Conservation (phyloP, 1,284 basidiomycete genomes). For the Boletus sp. region DNA sequence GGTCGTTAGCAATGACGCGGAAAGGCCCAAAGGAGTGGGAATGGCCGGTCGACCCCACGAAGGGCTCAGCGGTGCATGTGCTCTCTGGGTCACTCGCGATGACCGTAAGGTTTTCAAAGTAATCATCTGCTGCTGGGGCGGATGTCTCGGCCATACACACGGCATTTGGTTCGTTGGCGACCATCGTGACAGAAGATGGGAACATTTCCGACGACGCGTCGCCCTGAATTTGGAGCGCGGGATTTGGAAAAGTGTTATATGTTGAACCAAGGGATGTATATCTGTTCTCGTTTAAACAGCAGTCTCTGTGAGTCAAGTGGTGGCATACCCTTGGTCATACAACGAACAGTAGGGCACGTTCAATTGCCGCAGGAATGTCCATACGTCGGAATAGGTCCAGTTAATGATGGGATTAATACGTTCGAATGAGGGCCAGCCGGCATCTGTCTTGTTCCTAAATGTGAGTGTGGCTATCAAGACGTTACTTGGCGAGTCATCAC, state of each 20-base stretch:
- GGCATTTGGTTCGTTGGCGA: slow-evolving; percentile 23
- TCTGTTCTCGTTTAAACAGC: slow-evolving; percentile 38
- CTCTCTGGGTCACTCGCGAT: slow-evolving; percentile 23
- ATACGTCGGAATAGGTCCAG: slow-evolving; percentile 89
- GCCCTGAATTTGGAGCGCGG: slow-evolving; percentile 56
- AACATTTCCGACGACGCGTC: slow-evolving; percentile 14
- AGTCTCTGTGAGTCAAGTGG: neutral
- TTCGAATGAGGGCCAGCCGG: slow-evolving; percentile 85
- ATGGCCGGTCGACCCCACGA: neutral
- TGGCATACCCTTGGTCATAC: slow-evolving; percentile 84
- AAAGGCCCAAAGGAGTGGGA: slow-evolving; percentile 13
- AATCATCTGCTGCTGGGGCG: neutral
- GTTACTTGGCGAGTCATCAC: neutral
- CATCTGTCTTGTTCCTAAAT: slow-evolving; percentile 76
- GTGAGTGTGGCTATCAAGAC: slow-evolving; percentile 56
- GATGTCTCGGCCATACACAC: slow-evolving; percentile 16
- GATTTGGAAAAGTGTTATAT: slow-evolving; percentile 92
- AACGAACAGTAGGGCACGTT: slow-evolving; percentile 82
- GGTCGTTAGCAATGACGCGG: slow-evolving; percentile 23
- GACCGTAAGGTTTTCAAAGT: slow-evolving; percentile 18
- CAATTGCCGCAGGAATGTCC: slow-evolving; percentile 79
- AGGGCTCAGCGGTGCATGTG: slow-evolving; percentile 23
- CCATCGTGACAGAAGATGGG: slow-evolving; percentile 16
- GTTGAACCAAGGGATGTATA: slow-evolving; percentile 97
- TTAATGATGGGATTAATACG: slow-evolving; percentile 95